Percentiles rank a stretch among this genome's conserved stretches.
Evolutionary conservation across 805 yeast species (phyloP).

Genomic region (Kockiozyma suomiensis): DNA sequence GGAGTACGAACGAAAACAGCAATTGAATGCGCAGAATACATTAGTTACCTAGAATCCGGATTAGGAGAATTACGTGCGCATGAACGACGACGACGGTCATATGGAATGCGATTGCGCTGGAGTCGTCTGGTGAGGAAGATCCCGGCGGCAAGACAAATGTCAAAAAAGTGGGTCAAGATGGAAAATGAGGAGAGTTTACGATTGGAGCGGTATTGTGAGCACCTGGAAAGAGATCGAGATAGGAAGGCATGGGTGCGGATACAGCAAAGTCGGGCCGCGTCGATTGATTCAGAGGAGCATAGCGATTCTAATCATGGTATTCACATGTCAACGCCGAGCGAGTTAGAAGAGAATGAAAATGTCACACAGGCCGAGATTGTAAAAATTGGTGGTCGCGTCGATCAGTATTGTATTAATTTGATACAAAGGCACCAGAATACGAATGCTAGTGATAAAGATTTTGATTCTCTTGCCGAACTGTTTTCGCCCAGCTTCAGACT

Average conservation of each 20-base stretch:
- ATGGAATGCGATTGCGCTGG: constrained; percentile 26
- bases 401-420: constrained; percentile 2
- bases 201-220: constrained; percentile 20
- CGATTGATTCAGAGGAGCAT: neutral
- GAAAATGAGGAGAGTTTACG: constrained; percentile 25
- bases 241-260: constrained; percentile 11
- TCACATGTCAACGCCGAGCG: neutral
- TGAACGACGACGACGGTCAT: constrained; percentile 16
- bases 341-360: neutral
- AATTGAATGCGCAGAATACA: constrained; percentile 28
- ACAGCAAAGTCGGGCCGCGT: neutral
- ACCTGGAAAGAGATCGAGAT: constrained; percentile 10
- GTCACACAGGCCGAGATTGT: neutral
- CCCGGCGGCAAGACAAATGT: constrained; percentile 30
- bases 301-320: neutral
- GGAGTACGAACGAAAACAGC: constrained; percentile 23
- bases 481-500: constrained; percentile 11
- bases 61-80: constrained; percentile 6
- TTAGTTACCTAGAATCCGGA: constrained; percentile 16
- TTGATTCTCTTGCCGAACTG: neutral
- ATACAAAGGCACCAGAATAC: neutral
- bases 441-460: constrained; percentile 1
- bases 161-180: constrained; percentile 22
- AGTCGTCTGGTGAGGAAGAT: constrained; percentile 12
- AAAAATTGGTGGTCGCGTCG: constrained; percentile 2